Percentiles rank a stretch among this genome's conserved stretches.
These are phyloP conservation scores for Nemania abortiva DNA, from an alignment of 2,329 filamentous ascomycete species.

Conservation along the genomic window DNA sequence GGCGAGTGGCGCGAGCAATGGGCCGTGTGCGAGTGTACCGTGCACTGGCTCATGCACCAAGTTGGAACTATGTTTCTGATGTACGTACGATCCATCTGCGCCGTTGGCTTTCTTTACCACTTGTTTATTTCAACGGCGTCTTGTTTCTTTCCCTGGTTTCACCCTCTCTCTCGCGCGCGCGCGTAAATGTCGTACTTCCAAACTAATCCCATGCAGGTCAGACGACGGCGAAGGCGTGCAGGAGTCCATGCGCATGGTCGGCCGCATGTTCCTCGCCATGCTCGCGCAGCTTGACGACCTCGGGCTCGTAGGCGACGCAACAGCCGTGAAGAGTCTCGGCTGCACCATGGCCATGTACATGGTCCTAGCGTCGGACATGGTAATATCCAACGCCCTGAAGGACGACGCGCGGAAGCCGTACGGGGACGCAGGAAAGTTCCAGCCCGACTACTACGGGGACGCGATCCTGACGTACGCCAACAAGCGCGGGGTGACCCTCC, in stretches of 20 bases:
- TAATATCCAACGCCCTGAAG: conserved; percentile 40
- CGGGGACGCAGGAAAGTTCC: conserved; percentile 39
- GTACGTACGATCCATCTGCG: conserved; percentile 35
- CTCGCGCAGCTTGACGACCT: conserved; percentile 54
- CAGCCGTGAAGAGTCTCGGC: conserved; percentile 54
- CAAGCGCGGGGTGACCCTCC: conserved; percentile 51
- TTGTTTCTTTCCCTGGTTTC: background rate
- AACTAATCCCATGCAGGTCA: conserved; percentile 39
- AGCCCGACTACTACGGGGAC: conserved; percentile 46
- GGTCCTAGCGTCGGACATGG: conserved; percentile 36
- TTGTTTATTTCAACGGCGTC: background rate
- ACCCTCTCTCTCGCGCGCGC: no score
- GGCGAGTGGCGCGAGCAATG: conserved; percentile 54
- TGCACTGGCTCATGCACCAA: conserved; percentile 47
- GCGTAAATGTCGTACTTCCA: background rate
- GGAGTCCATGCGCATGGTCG: conserved; percentile 43
- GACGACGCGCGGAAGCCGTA: conserved; percentile 37
- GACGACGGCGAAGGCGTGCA: conserved; percentile 48
- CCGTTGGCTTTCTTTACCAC: background rate
- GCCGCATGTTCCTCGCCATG: conserved; percentile 55
- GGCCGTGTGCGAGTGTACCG: conserved; percentile 56
- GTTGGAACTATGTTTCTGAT: conserved; percentile 34
- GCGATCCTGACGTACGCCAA: conserved; percentile 53
- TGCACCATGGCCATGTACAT: conserved; percentile 56
- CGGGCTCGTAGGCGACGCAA: conserved; percentile 50